These are phyloP conservation scores for Boletus huronensis DNA, from an alignment of 768 basidiomycete genomes.

Conservation along the genomic window DNA sequence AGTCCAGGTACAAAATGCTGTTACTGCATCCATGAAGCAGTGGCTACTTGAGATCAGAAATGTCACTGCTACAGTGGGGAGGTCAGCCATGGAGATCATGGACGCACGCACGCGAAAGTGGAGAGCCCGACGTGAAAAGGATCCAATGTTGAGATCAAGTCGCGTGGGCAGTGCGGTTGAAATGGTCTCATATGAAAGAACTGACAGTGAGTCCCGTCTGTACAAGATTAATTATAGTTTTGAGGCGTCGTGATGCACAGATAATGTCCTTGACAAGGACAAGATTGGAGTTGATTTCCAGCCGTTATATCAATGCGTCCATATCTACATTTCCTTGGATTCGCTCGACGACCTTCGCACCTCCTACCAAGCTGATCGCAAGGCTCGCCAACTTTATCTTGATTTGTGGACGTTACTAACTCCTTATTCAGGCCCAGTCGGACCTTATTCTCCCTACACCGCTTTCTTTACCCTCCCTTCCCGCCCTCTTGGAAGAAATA, in stretches of 20 bases:
- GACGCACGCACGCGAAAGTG: slow-evolving; percentile 77
- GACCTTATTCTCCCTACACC: slow-evolving; percentile 85
- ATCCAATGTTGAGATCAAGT: slow-evolving; percentile 69
- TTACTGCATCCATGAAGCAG: slow-evolving; percentile 92
- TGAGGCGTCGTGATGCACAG: slow-evolving; percentile 38
- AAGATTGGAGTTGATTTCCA: slow-evolving; percentile 88
- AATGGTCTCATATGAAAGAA: slow-evolving; percentile 87
- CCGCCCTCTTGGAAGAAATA: slow-evolving; percentile 85
- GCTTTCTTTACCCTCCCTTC: slow-evolving; percentile 61
- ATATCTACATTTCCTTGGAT: slow-evolving; percentile 90
- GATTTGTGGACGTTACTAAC: slow-evolving; percentile 13
- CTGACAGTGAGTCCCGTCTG: slow-evolving; percentile 67
- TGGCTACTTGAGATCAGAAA: slow-evolving; percentile 96
- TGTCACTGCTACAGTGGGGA: slow-evolving; percentile 79
- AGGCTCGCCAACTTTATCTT: slow-evolving; percentile 42
- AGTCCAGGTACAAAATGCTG: slow-evolving; percentile 85
- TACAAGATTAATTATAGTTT: slow-evolving; percentile 1
- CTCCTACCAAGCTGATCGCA: slow-evolving; percentile 96
- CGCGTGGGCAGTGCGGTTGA: slow-evolving; percentile 91
- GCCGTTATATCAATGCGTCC: slow-evolving; percentile 94
- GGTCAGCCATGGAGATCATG: slow-evolving; percentile 87
- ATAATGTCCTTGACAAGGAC: slow-evolving; percentile 90
- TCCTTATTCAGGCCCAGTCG: slow-evolving; percentile 77
- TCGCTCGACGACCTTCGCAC: slow-evolving; percentile 85
- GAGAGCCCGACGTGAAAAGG: slow-evolving; percentile 80